Base-by-base conservation (phyloP, 805 yeast species). In the Candida ascalaphidarum region DNA sequence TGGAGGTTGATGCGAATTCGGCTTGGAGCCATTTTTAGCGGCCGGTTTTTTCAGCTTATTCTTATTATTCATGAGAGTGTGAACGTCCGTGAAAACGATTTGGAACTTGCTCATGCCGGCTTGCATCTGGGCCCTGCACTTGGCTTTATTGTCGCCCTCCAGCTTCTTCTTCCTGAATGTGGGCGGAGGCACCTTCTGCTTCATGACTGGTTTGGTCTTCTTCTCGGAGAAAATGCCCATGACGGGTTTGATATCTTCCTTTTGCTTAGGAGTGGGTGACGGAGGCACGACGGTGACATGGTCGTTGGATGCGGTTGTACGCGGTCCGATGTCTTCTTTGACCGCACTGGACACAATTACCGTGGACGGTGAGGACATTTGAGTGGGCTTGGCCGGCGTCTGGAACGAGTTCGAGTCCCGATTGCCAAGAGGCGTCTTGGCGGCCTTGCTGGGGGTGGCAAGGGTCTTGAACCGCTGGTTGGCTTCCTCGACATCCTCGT, bases 21-120 rank as follows among this genome's bases (percentile, higher is more conserved):
- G 29, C 3, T 9, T 14, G 13, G 19, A 25, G 3, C 14, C 12
- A 17, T n/a, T 6, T 6, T 4, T 11, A 4, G 18, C 13, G 14
- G 22, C 20, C 14, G 9, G 8, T 11, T 15, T 12, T 13, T 10
- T 16, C 11, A 24, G 14, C 17, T n/a, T 18, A 14, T 10, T 14
- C 30, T 35, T 35, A 31, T 32, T 40, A 30, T 41, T 41, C 46
- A 41, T 40, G 26, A 41, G 30, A 17, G 44, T 40, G 30, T 41
- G 46, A 30, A 63, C 58, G 38, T 65, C 71, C 4, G 68, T 50
- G 28, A 65, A 55, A 3, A 65, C 65, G 33, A 65, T 64, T 41
- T 66, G 71, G 40, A 65, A 65, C 41, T 61, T 61, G 39, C 60
- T 60, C 55, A 61, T 52, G 10, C 64, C 63, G 9, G 59, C 55